Conservation (phyloP, 2,329 filamentous ascomycete genomes). For the Cladosporium sp. region DNA sequence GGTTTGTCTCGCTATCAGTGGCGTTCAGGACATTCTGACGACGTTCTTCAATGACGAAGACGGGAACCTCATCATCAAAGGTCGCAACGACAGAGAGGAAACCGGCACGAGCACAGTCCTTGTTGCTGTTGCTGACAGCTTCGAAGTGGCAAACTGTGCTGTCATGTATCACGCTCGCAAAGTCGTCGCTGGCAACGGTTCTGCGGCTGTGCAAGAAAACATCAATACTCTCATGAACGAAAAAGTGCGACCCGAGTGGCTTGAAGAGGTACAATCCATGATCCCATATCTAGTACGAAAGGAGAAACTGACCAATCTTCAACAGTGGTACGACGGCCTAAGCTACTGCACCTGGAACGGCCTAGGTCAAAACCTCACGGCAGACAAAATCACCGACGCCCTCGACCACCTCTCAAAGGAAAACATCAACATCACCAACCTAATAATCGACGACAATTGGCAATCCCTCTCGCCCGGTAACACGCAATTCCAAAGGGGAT, state of each 20-base stretch:
- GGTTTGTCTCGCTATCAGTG: conserved; percentile 73
- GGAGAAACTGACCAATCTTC: too few relatives aligned
- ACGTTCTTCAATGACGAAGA: conserved; percentile 60
- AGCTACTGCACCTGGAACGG: conserved; percentile 98
- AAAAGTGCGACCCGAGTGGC: conserved; percentile 59
- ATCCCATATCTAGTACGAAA: too few relatives aligned
- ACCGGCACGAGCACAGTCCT: conserved; percentile 58
- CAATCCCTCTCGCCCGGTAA: conserved; percentile 63
- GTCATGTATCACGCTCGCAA: conserved; percentile 84
- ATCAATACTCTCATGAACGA: conserved; percentile 42
- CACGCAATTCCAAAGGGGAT: conserved; percentile 52
- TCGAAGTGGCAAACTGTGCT: conserved; percentile 72
- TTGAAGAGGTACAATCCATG: conserved; percentile 60
- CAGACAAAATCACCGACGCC: conserved; percentile 71
- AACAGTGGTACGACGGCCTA: conserved; percentile 77
- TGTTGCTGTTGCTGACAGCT: conserved; percentile 64
- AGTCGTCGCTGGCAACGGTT: conserved; percentile 44
- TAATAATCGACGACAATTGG: conserved; percentile 98
- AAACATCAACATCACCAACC: conserved; percentile 70
- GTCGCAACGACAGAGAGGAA: conserved; percentile 63
- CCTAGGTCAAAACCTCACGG: conserved; percentile 75
- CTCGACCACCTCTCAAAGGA: conserved; percentile 65
- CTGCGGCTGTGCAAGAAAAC: conserved; percentile 42
- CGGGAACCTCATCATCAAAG: conserved; percentile 64
- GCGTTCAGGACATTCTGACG: conserved; percentile 64